Conservation (phyloP, 2,329 filamentous ascomycete genomes). For the Ascochyta clinopodiicola region DNA sequence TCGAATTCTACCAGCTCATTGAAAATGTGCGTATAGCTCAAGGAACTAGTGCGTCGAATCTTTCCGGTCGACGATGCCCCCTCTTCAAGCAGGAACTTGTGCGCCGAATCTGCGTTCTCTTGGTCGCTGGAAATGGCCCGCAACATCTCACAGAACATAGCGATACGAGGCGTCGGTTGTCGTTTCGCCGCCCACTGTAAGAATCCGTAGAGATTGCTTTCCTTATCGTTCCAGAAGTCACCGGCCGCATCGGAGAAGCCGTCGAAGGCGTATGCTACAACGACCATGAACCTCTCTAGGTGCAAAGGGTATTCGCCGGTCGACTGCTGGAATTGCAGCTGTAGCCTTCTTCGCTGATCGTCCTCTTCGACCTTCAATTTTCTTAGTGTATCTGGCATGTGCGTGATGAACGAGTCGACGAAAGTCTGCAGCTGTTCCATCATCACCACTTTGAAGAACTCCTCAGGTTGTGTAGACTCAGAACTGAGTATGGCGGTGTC, state of each 20-base stretch:
- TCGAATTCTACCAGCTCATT: conserved; percentile 87
- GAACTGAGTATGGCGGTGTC: conserved; percentile 74
- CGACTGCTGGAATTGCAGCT: conserved; percentile 51
- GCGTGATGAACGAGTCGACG: conserved; percentile 90
- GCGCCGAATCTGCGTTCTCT: conserved; percentile 81
- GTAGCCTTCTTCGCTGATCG: conserved; percentile 69
- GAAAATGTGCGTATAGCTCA: conserved; percentile 94
- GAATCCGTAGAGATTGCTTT: conserved; percentile 93
- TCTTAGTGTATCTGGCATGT: conserved; percentile 90
- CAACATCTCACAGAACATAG: conserved; percentile 95
- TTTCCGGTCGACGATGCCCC: conserved; percentile 72
- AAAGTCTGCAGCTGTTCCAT: conserved; percentile 87
- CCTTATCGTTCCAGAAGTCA: conserved; percentile 89
- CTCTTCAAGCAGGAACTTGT: conserved; percentile 90
- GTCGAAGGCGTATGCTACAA: conserved; percentile 92
- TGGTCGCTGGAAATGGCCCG: conserved; percentile 84
- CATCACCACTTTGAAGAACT: conserved; percentile 73
- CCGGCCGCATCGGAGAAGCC: conserved; percentile 82
- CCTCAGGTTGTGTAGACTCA: conserved; percentile 72
- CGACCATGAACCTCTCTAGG: conserved; percentile 87
- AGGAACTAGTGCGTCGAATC: conserved; percentile 79
- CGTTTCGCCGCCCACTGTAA: conserved; percentile 95
- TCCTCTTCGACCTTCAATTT: conserved; percentile 89
- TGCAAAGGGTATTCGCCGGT: conserved; percentile 64
- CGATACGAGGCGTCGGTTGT: conserved; percentile 93